Evolutionary conservation across 2,329 filamentous ascomycete species (phyloP), one percentile per base, ranked within the genome.

Genomic region (Fusarium camptoceras): DNA sequence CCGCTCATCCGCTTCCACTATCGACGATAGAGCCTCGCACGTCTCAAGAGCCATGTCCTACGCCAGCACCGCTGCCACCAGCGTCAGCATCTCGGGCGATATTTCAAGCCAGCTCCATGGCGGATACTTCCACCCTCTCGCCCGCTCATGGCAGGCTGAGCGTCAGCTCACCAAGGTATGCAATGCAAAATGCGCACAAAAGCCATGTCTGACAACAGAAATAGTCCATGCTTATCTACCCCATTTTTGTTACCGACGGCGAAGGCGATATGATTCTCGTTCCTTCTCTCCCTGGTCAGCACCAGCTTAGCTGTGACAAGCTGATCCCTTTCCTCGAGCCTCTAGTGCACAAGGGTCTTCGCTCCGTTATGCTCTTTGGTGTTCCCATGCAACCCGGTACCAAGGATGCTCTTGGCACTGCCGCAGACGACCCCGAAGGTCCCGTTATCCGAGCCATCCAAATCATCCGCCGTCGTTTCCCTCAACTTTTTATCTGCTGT

Each of bases 211-310:
- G 65, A 75, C 64, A 34, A 53, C 28, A 37, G 12, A 44, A 11
- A 22, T 76, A 97, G 94, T 96, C 94, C 39, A 98, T 98, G 96
- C 91, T 99, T 76, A 98, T 99, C 77, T 98, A 97, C 82, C 96
- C 96, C 15, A 87, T 99, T 72, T 99, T 99, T 84, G 89, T 99
- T 71, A 97, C 96, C 76, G 96, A 99, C 81, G 89, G 93, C 77
- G 92, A 95, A 37, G 93, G 98, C 76, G 95, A 98, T 83, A 93
- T 98, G 83, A 92, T 91, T 16, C 86, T 92, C 18, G 97, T 99
- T 60, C 91, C 94, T 53, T 97, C 94, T 22, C 88, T 99, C 6
- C 96, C 96, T 2, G 94, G 94, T 78, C 95, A 98, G 81, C 86
- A 91, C 81, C 94, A 95, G 76, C 90, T 94, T 65, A 95, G 96